Evolutionary conservation across 2,329 filamentous ascomycete genomes (phyloP), one percentile per base, ranked within the genome.

Genomic region (Apiospora hydei): DNA sequence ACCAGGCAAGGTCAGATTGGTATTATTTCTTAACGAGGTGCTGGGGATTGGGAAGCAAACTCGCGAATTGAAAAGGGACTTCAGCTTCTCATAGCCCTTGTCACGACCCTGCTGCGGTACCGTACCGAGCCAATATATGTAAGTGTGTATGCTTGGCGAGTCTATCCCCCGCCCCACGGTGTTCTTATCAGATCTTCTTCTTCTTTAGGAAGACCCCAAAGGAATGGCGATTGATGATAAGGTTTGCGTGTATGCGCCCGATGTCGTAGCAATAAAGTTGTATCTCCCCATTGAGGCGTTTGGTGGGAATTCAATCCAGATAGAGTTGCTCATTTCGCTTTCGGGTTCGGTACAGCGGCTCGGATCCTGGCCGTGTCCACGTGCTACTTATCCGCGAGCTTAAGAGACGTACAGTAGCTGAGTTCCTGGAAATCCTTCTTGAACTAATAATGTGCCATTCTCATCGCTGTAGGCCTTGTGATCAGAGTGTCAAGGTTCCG

Each of bases 271-370:
- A n/a, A 14, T 41, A 41, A 14, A 64, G 57, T 64, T 41, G 34
- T 6, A 64, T 64, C 41, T 64, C 34, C 57, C 57, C 57, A 41
- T 64, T 41, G 34, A 64, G 57, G 10, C 18, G 18, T 64, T 41
- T 64, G 18, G 13, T 64, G 57, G 34, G 30, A 21, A 61, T 26
- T 11, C 18, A 13, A 64, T 64, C 57, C 41, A 34, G 21, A n/a
- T 18, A 38, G 53, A 61, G 34, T 64, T 64, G 34, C 57, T 61
- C 57, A 64, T n/a, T 64, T 64, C 7, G 18, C 57, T 64, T 24
- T 64, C 57, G 57, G 57, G 34, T 64, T 41, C 34, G 57, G 53
- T 5, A 38, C 53, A 7, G 53, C 53, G 53, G 53, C 38, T 38
- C 53, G 53, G 53, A n/a, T 30, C 53, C 30, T n/a, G 18, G 38